Conservation (phyloP, 2,329 filamentous ascomycete species). For the Trichophyton schoenleinii region DNA sequence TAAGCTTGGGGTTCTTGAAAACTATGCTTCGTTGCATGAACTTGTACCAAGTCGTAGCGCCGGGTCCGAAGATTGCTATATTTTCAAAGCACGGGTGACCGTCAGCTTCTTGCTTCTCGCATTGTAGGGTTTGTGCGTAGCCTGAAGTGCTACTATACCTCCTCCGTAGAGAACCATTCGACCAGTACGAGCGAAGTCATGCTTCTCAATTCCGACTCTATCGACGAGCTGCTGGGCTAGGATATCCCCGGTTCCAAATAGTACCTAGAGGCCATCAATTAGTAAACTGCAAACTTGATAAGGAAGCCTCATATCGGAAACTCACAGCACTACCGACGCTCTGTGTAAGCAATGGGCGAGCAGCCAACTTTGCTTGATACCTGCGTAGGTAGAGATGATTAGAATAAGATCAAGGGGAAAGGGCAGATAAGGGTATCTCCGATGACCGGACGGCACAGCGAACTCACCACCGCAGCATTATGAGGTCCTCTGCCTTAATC, state of each 20-base stretch:
- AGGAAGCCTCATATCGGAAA: neutral
- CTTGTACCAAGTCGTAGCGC: constrained; percentile 74
- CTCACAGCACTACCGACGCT: constrained; percentile 68
- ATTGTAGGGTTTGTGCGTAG: constrained; percentile 7
- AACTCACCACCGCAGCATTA: constrained; percentile 34
- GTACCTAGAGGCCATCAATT: constrained; percentile 39
- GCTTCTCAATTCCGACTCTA: constrained; percentile 60
- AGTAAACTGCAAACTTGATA: neutral
- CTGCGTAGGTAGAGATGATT: constrained; percentile 28
- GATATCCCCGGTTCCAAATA: constrained; percentile 85
- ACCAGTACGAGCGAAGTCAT: constrained; percentile 47
- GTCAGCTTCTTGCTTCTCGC: neutral
- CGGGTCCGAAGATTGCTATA: constrained; percentile 70
- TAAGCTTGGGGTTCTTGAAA: constrained; percentile 49
- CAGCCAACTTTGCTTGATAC: constrained; percentile 76
- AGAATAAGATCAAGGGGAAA: neutral
- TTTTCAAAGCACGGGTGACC: neutral
- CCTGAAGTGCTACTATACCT: constrained; percentile 25
- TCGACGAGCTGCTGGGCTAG: constrained; percentile 88
- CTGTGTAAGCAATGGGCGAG: constrained; percentile 77
- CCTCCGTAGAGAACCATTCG: constrained; percentile 40
- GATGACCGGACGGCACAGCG: neutral
- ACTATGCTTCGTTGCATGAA: constrained; percentile 63
- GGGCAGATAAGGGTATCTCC: neutral
- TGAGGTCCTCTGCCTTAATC: constrained; percentile 10